A percentile compares a stretch with the other conserved stretches of the same genome.
Evolutionary conservation across 257 asterid genomes (phyloP).

Genomic region (Solanum okadae): DNA sequence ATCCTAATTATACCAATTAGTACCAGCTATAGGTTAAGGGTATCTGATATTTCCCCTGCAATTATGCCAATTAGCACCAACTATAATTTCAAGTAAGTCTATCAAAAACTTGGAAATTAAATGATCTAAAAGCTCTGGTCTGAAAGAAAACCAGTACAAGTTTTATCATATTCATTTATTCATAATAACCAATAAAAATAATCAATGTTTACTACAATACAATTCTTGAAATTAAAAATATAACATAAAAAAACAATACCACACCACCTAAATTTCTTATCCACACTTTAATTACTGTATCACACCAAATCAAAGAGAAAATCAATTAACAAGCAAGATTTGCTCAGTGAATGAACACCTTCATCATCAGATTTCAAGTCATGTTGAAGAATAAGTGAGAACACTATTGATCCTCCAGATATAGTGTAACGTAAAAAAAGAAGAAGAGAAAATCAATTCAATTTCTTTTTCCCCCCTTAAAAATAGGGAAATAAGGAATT

Average conservation of each 20-base stretch:
- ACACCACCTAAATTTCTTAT: not conserved
- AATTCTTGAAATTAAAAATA: not conserved
- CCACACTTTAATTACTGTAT: not conserved
- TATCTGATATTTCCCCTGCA: not conserved
- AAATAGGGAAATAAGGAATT: slow-evolving; percentile 1
- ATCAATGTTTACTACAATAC: not conserved
- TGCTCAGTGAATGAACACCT: not conserved
- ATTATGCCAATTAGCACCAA: no score
- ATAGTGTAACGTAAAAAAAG: not conserved
- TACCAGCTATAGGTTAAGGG: not conserved
- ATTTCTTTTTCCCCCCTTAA: not conserved
- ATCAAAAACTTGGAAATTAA: not conserved
- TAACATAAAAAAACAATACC: not conserved
- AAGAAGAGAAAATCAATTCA: not conserved
- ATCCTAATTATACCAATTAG: not conserved
- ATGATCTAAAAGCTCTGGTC: not conserved
- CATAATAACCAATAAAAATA: not conserved
- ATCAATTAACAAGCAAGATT: not conserved
- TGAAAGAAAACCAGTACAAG: not conserved
- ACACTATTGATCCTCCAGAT: not conserved
- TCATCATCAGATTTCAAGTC: not conserved
- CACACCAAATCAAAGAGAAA: not conserved
- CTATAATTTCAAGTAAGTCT: no score
- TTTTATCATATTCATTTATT: not conserved
- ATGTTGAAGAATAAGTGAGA: not conserved